phyloP scores from a whole-genome alignment of 495 filamentous ascomycete genomes.

The Chaetomidium leptoderma region DNA sequence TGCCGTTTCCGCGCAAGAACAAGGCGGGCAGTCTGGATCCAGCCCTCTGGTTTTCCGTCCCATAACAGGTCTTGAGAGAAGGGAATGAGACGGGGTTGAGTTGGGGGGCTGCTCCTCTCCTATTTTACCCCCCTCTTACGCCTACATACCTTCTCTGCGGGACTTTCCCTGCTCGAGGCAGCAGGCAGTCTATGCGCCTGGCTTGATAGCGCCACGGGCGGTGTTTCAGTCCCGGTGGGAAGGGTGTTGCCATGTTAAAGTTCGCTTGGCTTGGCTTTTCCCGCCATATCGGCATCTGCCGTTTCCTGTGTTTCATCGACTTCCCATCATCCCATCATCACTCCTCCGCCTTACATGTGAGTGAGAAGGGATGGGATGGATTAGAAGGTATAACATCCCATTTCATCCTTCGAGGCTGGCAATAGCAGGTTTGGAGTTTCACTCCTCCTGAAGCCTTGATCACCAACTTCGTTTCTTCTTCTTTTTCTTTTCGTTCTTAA shows the following conservation, averaged over 20 bases:
- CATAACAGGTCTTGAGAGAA: not conserved
- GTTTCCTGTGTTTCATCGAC: conserved; percentile 7
- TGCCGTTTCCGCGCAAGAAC: not conserved
- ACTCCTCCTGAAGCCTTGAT: not conserved
- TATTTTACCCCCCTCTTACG: not conserved
- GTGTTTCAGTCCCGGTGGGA: not conserved
- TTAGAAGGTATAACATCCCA: not conserved
- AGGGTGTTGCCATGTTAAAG: not conserved
- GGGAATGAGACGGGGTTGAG: too few relatives aligned
- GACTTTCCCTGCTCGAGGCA: not conserved
- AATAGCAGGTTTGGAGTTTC: not conserved
- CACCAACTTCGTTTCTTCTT: not conserved
- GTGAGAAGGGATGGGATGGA: not conserved
- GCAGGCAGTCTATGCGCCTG: not conserved
- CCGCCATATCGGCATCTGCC: not conserved
- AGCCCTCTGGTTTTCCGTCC: not conserved
- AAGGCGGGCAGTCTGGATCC: not conserved
- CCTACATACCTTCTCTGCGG: not conserved
- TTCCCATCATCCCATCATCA: not conserved
- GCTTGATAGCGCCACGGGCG: not conserved
- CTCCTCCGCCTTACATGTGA: not conserved
- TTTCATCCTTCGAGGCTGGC: not conserved
- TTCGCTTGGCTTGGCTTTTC: not conserved
- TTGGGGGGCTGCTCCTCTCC: not conserved
- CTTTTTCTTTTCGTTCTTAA: not conserved